Evolutionary conservation across 2,329 filamentous ascomycete genomes (phyloP).

Genomic region (Aspergillus hiratsukae): DNA sequence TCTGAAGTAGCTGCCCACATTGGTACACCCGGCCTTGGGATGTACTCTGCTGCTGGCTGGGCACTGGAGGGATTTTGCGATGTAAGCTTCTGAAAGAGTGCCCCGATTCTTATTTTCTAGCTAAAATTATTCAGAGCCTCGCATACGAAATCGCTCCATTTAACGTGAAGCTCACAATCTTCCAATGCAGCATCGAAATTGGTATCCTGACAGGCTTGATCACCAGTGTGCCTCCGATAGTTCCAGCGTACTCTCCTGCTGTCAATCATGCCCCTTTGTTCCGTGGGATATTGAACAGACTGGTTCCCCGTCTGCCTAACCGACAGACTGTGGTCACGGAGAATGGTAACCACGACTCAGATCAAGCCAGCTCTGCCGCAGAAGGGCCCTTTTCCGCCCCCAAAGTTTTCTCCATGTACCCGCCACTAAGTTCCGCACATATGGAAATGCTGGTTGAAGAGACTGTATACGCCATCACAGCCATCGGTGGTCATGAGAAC

Average conservation of each 20-base stretch:
- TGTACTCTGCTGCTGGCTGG: constrained; percentile 91
- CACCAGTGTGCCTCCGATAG: constrained; percentile 72
- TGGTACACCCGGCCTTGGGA: constrained; percentile 82
- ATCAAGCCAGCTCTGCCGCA: constrained; percentile 22
- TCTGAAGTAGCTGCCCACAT: constrained; percentile 65
- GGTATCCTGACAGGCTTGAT: constrained; percentile 82
- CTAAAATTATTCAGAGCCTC: constrained; percentile 51
- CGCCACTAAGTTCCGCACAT: constrained; percentile 63
- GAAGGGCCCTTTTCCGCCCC: constrained; percentile 34
- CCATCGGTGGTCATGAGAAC: constrained; percentile 93
- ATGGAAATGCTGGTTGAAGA: constrained; percentile 75
- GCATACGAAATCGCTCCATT: constrained; percentile 96
- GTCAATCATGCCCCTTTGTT: constrained; percentile 74
- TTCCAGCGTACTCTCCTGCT: constrained; percentile 61
- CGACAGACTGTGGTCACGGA: constrained; percentile 10
- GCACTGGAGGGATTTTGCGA: constrained; percentile 95
- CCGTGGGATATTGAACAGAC: constrained; percentile 73
- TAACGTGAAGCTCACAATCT: constrained; percentile 92
- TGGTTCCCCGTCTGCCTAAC: constrained; percentile 71
- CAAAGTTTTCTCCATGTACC: constrained; percentile 64
- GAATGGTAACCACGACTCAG: constrained; percentile 12
- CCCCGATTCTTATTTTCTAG: not conserved
- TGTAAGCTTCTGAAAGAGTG: constrained; percentile 36
- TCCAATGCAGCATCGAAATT: constrained; percentile 93
- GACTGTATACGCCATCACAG: constrained; percentile 84